phyloP scores from a whole-genome alignment of 108 stramenopile genomes.

The Conticribra weissflogii region DNA sequence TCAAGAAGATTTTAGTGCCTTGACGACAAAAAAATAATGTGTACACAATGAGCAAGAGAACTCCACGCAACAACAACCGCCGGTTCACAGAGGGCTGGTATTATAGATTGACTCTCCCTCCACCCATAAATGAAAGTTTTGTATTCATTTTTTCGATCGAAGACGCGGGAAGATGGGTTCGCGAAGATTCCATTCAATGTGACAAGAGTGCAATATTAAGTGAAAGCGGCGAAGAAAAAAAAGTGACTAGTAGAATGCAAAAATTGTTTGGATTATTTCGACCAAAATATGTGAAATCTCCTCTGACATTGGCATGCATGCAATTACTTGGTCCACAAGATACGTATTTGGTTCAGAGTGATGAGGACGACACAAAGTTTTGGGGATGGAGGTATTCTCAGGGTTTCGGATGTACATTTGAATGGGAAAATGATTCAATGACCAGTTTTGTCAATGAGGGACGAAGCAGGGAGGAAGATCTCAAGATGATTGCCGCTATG shows the following conservation, averaged over 20 bases:
- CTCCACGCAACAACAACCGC: conserved; percentile 42
- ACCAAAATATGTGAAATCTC: conserved; percentile 34
- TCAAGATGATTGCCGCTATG: conserved; percentile 40
- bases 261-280: not conserved
- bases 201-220: not conserved
- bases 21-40: not conserved
- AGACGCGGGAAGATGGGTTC: conserved; percentile 60
- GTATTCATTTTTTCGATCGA: conserved; percentile 85
- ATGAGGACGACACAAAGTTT: conserved; percentile 76
- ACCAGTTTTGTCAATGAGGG: not conserved
- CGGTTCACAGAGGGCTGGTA: conserved; percentile 93
- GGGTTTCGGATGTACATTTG: conserved; percentile 79
- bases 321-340: conserved; percentile 85
- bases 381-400: conserved; percentile 75
- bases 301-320: conserved; percentile 66
- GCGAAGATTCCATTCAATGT: not conserved
- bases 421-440: conserved; percentile 35
- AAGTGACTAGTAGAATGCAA: not conserved
- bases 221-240: conserved; percentile 10
- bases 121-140: conserved; percentile 63
- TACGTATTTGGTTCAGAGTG: conserved; percentile 78
- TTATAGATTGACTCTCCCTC: conserved; percentile 80
- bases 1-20: conserved; percentile 7
- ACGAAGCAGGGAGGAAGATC: not conserved
- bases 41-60: no score